These are phyloP conservation scores for Penicillium bialowiezense DNA, from an alignment of 495 filamentous ascomycete genomes.

Conservation along the genomic window DNA sequence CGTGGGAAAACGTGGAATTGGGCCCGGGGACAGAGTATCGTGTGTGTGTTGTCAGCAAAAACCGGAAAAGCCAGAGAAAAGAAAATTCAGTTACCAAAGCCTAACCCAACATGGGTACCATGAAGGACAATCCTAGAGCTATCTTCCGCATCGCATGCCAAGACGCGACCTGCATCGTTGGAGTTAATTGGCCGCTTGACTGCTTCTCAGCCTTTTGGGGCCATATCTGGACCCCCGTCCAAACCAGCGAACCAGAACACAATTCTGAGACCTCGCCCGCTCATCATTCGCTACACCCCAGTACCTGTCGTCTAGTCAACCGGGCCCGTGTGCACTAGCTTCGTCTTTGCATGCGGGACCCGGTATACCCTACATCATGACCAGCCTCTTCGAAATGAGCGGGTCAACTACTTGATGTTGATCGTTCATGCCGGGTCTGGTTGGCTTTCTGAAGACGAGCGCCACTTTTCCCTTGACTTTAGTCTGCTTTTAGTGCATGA, in stretches of 20 bases:
- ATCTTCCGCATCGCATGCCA: conserved; percentile 13
- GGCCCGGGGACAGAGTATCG: too few species aligned
- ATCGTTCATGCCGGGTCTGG: conserved; percentile 5
- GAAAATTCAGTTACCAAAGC: background rate
- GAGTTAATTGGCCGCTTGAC: conserved; percentile 8
- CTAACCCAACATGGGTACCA: conserved; percentile 2
- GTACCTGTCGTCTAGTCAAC: conserved; percentile 20
- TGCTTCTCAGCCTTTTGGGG: conserved; percentile 8
- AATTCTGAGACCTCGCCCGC: background rate
- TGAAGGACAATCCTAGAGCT: conserved; percentile 10
- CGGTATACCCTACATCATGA: conserved; percentile 11
- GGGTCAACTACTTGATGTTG: conserved; percentile 4
- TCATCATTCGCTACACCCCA: conserved; percentile 14
- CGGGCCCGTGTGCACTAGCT: conserved; percentile 9
- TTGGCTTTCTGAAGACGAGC: conserved; percentile 10
- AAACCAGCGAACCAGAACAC: conserved; percentile 5
- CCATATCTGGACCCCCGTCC: conserved; percentile 1
- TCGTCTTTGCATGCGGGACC: conserved; percentile 10
- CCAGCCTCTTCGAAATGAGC: conserved; percentile 8
- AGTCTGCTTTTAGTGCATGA: conserved; percentile 9
- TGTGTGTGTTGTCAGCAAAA: background rate
- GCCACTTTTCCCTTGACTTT: conserved; percentile 7
- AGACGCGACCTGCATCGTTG: conserved; percentile 12
- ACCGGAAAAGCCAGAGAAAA: background rate
- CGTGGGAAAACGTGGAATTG: background rate